Base-by-base conservation (phyloP, 257 asterid species). In the Lithospermum erythrorhizon region DNA sequence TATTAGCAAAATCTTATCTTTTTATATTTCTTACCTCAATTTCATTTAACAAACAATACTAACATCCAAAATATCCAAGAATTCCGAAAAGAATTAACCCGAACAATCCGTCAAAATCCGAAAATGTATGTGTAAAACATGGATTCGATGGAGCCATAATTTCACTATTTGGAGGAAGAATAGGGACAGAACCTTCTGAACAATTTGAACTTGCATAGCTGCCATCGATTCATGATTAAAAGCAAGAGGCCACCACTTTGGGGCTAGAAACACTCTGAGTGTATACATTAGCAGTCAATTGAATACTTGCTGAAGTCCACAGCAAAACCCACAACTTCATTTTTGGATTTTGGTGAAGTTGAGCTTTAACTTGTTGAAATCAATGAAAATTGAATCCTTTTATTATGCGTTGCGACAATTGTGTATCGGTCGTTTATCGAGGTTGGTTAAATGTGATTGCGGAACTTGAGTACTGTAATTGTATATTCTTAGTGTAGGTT, bases 171-270 rank as follows among this genome's bases (percentile, higher is more conserved):
- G 96, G 96, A 9, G 96, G 96, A 53, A 87, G 82, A 79, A 90
- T 82, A 69, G 79, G 75, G 25, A 70, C 69, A 29, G 85, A 57
- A 82, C 79, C 58, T 81, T 77, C 1, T 79, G 81, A 1, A 75
- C 65, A 53, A 84, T 78, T 15, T 79, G 79, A 54, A 80, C 77
- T 79, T 78, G 85, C 84, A 87, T 63, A 15, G 87, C 76, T n/a
- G 27, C 72, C 72, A 18, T 76, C 68, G 91, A 81, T 24, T 87
- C 91, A 29, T 85, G 96, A 2, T 85, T 73, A 57, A 90, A 90
- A 74, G n/a, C 96, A 85, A n/a, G n/a, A 64, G 98, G 98, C 96
- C 98, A 90, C 0, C 95, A n/a, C n/a, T n/a, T n/a, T n/a, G n/a
- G n/a, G n/a, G n/a, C n/a, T n/a, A n/a, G n/a, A n/a, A n/a, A n/a